These are phyloP conservation scores for Primulina eburnea DNA, from an alignment of 257 asterid genomes.

Conservation along the genomic window DNA sequence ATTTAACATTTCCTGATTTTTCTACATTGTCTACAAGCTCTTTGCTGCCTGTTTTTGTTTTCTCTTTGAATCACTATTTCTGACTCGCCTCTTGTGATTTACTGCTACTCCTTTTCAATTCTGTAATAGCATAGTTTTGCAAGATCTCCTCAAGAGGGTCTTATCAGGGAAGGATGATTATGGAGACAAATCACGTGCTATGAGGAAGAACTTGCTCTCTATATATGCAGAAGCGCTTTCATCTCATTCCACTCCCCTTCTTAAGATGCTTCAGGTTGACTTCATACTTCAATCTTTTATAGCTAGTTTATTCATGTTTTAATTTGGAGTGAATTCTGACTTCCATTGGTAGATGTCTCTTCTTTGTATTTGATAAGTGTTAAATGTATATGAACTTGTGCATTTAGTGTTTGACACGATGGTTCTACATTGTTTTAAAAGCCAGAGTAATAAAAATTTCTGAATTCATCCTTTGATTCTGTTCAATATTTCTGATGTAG, in stretches of 20 bases:
- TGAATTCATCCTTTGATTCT: constrained; percentile 14
- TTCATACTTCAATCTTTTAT: constrained; percentile 37
- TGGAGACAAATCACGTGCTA: constrained; percentile 56
- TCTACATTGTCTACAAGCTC: neutral
- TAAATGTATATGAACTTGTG: constrained; percentile 20
- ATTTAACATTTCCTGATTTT: neutral
- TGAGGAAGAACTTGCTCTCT: constrained; percentile 57
- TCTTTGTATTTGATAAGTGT: constrained; percentile 16
- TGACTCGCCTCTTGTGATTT: constrained; percentile 18
- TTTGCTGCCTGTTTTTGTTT: constrained; percentile 13
- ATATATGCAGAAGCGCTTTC: constrained; percentile 73
- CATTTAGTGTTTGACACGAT: constrained; percentile 14
- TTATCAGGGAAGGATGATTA: constrained; percentile 50
- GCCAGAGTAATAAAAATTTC: neutral
- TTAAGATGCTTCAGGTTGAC: constrained; percentile 85
- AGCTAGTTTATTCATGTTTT: constrained; percentile 25
- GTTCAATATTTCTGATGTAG: constrained; percentile 4
- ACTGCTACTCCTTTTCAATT: constrained; percentile 21
- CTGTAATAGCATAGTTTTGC: constrained; percentile 64
- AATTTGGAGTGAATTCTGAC: constrained; percentile 21
- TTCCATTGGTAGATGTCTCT: constrained; percentile 21
- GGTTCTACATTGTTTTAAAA: constrained; percentile 3
- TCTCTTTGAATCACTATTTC: neutral
- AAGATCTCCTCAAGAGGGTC: constrained; percentile 70
- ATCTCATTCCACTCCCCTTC: constrained; percentile 68